Conservation (phyloP, 345 rosid genomes). For the Pistacia vera region DNA sequence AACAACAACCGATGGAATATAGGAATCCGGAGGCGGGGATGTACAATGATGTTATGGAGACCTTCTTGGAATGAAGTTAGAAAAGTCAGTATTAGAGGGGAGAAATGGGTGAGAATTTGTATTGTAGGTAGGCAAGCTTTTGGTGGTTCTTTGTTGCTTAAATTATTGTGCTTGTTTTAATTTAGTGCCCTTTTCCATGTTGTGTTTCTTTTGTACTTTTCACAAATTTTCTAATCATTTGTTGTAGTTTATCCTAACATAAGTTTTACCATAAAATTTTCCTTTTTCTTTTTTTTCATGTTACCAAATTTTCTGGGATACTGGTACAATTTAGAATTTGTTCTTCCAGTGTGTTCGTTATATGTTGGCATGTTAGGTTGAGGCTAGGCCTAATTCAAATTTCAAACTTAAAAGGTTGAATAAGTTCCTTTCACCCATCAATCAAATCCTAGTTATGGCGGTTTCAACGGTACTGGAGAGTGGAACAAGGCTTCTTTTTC, state of each 20-base stretch:
- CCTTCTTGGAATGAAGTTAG: slow-evolving; percentile 68
- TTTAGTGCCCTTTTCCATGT: slow-evolving; percentile 7
- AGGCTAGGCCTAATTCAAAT: background rate
- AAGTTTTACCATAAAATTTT: slow-evolving; percentile 16
- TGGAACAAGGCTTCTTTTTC: background rate
- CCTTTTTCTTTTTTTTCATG: too few relatives aligned
- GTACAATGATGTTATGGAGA: slow-evolving; percentile 76
- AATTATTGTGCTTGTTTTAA: slow-evolving; percentile 22
- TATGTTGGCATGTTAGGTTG: background rate
- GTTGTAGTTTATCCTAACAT: slow-evolving; percentile 27
- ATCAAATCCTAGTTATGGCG: background rate
- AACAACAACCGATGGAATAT: slow-evolving; percentile 47
- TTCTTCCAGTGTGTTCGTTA: too few relatives aligned
- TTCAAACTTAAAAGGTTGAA: too few relatives aligned
- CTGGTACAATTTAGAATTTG: too few relatives aligned
- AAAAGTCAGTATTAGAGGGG: background rate
- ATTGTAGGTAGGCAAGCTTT: slow-evolving; percentile 30
- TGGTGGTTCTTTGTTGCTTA: slow-evolving; percentile 16
- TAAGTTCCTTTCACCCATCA: background rate
- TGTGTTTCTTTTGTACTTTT: slow-evolving; percentile 16
- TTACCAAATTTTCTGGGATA: background rate
- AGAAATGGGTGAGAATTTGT: slow-evolving; percentile 21
- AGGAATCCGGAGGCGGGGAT: slow-evolving; percentile 60
- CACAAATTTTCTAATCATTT: slow-evolving; percentile 27
- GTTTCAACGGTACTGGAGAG: background rate